phyloP scores from a whole-genome alignment of 1,139 yeast genomes.

The Hansenula lynferdii region DNA sequence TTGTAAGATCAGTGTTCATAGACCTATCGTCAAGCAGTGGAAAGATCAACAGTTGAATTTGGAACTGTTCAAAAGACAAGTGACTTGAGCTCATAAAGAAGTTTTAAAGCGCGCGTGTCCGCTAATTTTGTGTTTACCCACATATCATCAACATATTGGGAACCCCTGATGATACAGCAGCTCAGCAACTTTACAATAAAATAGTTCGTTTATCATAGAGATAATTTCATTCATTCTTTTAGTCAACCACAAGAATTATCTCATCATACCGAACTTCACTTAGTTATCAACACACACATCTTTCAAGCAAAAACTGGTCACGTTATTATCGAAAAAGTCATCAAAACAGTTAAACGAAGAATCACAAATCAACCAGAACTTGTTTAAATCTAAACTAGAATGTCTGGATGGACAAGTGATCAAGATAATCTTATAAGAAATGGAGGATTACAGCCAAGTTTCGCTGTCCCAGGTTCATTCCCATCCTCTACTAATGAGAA shows the following conservation, averaged over 20 bases:
- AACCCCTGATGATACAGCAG: neutral
- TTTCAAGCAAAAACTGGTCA: too few species aligned
- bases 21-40: too few species aligned
- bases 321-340: too few species aligned
- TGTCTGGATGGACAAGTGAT: conserved; percentile 1
- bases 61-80: too few species aligned
- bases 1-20: too few species aligned
- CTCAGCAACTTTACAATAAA: neutral
- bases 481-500: neutral
- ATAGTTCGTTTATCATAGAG: too few species aligned
- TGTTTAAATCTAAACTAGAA: neutral
- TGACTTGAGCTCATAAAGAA: too few species aligned
- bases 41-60: too few species aligned
- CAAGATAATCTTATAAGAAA: neutral
- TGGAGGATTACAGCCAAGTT: neutral
- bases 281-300: neutral
- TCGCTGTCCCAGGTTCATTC: neutral
- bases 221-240: conserved; percentile 5
- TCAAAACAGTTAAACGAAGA: too few species aligned
- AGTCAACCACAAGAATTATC: conserved; percentile 1
- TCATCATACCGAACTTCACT: neutral
- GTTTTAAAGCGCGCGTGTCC: too few species aligned
- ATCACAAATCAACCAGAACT: too few species aligned
- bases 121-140: neutral
- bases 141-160: too few species aligned